phyloP scores from a whole-genome alignment of 2,329 filamentous ascomycete genomes.

The Phialophora chinensis region DNA sequence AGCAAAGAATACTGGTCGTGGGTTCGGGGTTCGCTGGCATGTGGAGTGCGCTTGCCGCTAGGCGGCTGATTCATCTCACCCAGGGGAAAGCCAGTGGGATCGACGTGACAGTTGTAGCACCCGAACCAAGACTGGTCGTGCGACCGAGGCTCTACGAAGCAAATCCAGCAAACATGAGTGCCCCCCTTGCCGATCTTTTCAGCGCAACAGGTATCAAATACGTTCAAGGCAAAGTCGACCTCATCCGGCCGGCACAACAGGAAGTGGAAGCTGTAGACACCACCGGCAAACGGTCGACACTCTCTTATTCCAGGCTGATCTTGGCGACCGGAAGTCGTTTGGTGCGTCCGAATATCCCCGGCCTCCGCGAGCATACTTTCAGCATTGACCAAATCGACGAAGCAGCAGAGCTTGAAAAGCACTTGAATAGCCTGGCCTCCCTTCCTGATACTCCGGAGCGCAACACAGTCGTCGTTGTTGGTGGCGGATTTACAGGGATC shows the following conservation, averaged over 20 bases:
- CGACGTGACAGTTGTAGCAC: conserved; percentile 45
- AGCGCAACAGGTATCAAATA: conserved; percentile 41
- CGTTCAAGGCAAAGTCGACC: conserved; percentile 14
- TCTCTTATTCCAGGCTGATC: conserved; percentile 46
- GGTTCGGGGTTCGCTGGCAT: conserved; percentile 49
- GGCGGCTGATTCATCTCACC: conserved; percentile 42
- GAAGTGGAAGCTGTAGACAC: conserved; percentile 28
- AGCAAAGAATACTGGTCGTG: conserved; percentile 40
- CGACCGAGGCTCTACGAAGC: conserved; percentile 48
- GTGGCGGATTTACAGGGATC: conserved; percentile 47
- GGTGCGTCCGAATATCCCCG: conserved; percentile 41
- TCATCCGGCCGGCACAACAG: conserved; percentile 24
- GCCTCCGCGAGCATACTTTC: conserved; percentile 46
- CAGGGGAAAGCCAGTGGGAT: conserved; percentile 31
- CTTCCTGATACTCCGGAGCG: conserved; percentile 40
- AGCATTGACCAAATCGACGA: conserved; percentile 44
- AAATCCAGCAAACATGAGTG: conserved; percentile 40
- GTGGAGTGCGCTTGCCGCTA: conserved; percentile 48
- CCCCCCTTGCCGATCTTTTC: conserved; percentile 41
- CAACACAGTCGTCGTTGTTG: conserved; percentile 47
- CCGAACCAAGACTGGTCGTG: conserved; percentile 44
- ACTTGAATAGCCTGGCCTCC: conserved; percentile 41
- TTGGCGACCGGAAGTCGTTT: conserved; percentile 48
- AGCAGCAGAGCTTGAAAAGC: conserved; percentile 41
- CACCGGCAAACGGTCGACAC: conserved; percentile 18